These are phyloP conservation scores for Cyberlindnera sargentensis DNA, from an alignment of 805 yeast species.

Conservation along the genomic window DNA sequence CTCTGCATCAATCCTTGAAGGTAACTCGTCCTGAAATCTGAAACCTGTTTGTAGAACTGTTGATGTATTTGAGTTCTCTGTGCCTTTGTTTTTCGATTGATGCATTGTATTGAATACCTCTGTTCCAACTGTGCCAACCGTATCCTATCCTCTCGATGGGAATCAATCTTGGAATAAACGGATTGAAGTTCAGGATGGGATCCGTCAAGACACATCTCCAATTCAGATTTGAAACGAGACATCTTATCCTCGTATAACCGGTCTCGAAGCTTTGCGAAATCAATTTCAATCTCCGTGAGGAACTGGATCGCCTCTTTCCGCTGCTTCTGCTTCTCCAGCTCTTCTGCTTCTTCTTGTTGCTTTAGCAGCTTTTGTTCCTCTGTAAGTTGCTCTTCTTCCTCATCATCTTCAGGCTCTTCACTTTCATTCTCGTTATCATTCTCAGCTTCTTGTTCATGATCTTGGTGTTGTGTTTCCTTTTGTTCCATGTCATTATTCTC, in stretches of 20 bases:
- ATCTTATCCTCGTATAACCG: slow-evolving; percentile 78
- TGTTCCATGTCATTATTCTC: slow-evolving; percentile 8
- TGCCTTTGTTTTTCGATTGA: slow-evolving; percentile 76
- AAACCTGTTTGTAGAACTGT: slow-evolving; percentile 59
- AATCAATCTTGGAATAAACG: slow-evolving; percentile 63
- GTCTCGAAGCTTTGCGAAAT: slow-evolving; percentile 83
- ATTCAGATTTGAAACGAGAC: slow-evolving; percentile 68
- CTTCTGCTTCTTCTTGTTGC: slow-evolving; percentile 17
- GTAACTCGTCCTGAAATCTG: slow-evolving; percentile 59
- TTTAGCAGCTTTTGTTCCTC: slow-evolving; percentile 18
- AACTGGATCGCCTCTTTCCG: slow-evolving; percentile 63
- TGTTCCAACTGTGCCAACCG: slow-evolving; percentile 41
- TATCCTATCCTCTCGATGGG: slow-evolving; percentile 66
- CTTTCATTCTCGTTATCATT: slow-evolving; percentile 10
- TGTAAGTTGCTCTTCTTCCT: slow-evolving; percentile 18
- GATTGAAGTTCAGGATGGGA: slow-evolving; percentile 84
- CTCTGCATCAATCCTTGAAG: slow-evolving; percentile 68
- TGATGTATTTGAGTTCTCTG: slow-evolving; percentile 78
- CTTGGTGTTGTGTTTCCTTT: too few relatives aligned
- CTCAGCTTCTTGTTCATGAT: slow-evolving; percentile 11
- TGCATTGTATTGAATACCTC: slow-evolving; percentile 65
- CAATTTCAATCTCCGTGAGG: slow-evolving; percentile 73
- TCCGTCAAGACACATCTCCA: slow-evolving; percentile 81
- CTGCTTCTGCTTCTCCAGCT: slow-evolving; percentile 29
- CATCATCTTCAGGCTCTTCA: slow-evolving; percentile 17